Percentiles rank a stretch among this genome's conserved stretches.
Conservation (phyloP, 2,329 filamentous ascomycete species). For the Fusarium cicatricum region DNA sequence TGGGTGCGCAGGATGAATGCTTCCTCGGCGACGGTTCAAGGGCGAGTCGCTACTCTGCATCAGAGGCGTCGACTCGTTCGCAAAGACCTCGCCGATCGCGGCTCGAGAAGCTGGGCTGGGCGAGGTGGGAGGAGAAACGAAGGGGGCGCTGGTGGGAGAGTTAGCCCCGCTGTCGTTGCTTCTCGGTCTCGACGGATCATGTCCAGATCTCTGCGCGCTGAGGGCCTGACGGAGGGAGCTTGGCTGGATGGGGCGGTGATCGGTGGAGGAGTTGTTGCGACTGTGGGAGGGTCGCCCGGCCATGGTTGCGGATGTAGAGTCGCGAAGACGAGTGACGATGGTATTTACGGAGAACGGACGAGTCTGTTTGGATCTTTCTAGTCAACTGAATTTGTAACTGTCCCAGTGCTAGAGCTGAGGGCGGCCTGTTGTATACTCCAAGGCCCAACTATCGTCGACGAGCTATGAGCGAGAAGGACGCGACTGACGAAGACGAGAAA, state of each 20-base stretch:
- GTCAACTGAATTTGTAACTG: too few species aligned
- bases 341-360: background rate
- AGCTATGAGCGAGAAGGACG: slow-evolving; percentile 15
- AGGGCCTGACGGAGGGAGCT: slow-evolving; percentile 58
- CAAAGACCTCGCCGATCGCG: slow-evolving; percentile 24
- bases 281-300: slow-evolving; percentile 40
- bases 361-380: too few species aligned
- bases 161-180: slow-evolving; percentile 7
- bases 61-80: slow-evolving; percentile 62
- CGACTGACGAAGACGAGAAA: slow-evolving; percentile 18
- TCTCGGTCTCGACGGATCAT: slow-evolving; percentile 13
- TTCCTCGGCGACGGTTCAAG: slow-evolving; percentile 28
- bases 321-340: background rate
- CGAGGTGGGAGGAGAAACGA: slow-evolving; percentile 33
- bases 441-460: background rate
- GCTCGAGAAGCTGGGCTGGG: slow-evolving; percentile 37
- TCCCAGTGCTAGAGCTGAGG: background rate
- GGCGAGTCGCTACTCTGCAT: slow-evolving; percentile 46
- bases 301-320: slow-evolving; percentile 32
- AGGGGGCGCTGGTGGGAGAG: slow-evolving; percentile 16
- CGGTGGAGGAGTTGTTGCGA: slow-evolving; percentile 43
- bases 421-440: slow-evolving; percentile 5
- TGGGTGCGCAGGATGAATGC: slow-evolving; percentile 50
- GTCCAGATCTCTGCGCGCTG: slow-evolving; percentile 41
- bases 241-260: slow-evolving; percentile 54